A percentile compares a stretch with the other conserved stretches of the same genome.
phyloP scores from a whole-genome alignment of 75 land plant species.

The Selaginella moellendorffii region DNA sequence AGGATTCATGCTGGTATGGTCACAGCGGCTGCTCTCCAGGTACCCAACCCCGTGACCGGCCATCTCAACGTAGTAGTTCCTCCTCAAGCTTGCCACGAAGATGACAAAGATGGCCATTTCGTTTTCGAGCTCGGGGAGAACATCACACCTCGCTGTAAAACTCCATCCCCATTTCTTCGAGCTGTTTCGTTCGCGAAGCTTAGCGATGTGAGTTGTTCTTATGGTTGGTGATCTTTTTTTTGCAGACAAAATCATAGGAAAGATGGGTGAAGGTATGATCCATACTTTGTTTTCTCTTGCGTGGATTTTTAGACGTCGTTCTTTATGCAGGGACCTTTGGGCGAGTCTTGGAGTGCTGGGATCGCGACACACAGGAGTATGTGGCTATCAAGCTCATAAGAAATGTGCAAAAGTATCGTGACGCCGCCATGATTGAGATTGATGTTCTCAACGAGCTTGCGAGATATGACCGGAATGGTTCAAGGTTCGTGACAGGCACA shows the following conservation, averaged over 20 bases:
- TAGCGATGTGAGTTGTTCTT: background rate
- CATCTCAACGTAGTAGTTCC: background rate
- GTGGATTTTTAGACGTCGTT: background rate
- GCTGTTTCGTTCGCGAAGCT: too few relatives aligned
- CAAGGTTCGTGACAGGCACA: slow-evolving; percentile 1
- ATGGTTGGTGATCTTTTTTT: too few relatives aligned
- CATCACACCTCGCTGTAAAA: slow-evolving; percentile 87
- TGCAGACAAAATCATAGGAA: background rate
- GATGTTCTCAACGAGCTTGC: background rate
- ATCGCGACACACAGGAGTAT: background rate
- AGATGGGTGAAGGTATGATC: background rate
- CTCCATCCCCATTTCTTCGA: background rate
- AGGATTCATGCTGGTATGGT: background rate
- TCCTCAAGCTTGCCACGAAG: slow-evolving; percentile 43
- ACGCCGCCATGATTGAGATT: slow-evolving; percentile 10
- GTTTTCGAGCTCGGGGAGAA: slow-evolving; percentile 84
- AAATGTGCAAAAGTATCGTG: slow-evolving; percentile 5
- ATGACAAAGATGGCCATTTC: slow-evolving; percentile 96
- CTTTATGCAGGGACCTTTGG: slow-evolving; percentile 1
- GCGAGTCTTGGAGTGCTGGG: slow-evolving; percentile 9
- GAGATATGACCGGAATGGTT: background rate
- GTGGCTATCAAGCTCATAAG: slow-evolving; percentile 1
- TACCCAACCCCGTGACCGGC: background rate
- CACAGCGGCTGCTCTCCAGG: background rate
- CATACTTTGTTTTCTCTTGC: background rate